phyloP scores from a whole-genome alignment of 2,329 filamentous ascomycete genomes.

The Catunica adiposa region DNA sequence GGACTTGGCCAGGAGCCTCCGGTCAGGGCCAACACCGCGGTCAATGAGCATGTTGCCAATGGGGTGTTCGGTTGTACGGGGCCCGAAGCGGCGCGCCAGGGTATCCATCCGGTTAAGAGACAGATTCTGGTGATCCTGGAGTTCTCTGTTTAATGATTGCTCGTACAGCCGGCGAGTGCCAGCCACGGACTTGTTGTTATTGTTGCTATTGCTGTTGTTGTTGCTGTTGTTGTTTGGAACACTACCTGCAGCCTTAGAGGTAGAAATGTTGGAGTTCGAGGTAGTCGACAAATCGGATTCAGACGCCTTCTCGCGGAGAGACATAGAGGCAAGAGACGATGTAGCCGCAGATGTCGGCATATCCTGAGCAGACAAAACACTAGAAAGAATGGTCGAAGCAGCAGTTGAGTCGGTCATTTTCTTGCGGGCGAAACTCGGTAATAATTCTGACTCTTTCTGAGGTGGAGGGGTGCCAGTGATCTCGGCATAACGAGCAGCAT shows the following conservation, averaged over 20 bases:
- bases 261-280: neutral
- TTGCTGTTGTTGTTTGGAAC: neutral
- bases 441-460: neutral
- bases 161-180: conserved; percentile 66
- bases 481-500: neutral
- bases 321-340: neutral
- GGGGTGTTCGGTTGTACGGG: conserved; percentile 38
- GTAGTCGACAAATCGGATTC: conserved; percentile 2
- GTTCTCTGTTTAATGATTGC: conserved; percentile 60
- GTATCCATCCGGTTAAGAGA: conserved; percentile 67
- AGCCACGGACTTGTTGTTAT: conserved; percentile 29
- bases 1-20: conserved; percentile 33
- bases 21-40: conserved; percentile 27
- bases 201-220: too few relatives aligned
- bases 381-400: conserved; percentile 19
- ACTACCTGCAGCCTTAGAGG: neutral
- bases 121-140: conserved; percentile 64
- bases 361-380: conserved; percentile 19
- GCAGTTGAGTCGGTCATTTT: conserved; percentile 25
- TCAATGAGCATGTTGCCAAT: conserved; percentile 28
- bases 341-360: neutral
- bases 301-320: conserved; percentile 16
- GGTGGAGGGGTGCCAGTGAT: conserved; percentile 1
- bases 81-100: conserved; percentile 43
- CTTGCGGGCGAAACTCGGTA: conserved; percentile 4